Conservation (phyloP, 2,329 filamentous ascomycete species). For the Ascochyta koolunga region DNA sequence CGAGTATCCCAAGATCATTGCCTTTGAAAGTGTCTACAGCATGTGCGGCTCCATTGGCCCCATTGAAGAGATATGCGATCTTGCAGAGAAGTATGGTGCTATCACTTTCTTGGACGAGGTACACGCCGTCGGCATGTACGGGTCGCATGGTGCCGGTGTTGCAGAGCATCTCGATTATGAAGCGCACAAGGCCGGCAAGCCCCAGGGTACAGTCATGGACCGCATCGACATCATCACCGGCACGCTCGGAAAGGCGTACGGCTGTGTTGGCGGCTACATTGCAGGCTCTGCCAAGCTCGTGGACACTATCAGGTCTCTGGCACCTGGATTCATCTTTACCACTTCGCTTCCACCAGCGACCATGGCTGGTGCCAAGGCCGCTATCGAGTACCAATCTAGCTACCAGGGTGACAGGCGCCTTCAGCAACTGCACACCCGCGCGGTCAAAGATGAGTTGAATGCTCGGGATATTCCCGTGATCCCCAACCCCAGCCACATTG, state of each 20-base stretch:
- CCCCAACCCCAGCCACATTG: conserved; percentile 95
- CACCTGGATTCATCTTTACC: conserved; percentile 98
- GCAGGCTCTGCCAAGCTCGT: conserved; percentile 86
- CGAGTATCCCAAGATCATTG: conserved; percentile 93
- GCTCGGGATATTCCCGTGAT: conserved; percentile 91
- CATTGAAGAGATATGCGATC: conserved; percentile 92
- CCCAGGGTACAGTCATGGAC: conserved; percentile 87
- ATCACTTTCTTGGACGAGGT: conserved; percentile 98
- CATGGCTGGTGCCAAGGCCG: conserved; percentile 90
- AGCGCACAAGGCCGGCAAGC: conserved; percentile 75
- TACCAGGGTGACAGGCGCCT: conserved; percentile 86
- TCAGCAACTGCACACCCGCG: conserved; percentile 94
- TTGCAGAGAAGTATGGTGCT: conserved; percentile 96
- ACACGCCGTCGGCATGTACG: conserved; percentile 99
- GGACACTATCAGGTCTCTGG: conserved; percentile 90
- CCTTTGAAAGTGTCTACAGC: conserved; percentile 98
- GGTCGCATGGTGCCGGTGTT: conserved; percentile 91
- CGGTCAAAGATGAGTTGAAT: conserved; percentile 83
- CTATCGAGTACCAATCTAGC: conserved; percentile 91
- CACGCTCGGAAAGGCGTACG: conserved; percentile 96
- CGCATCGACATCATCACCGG: conserved; percentile 97
- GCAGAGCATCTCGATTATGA: conserved; percentile 97
- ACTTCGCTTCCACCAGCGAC: conserved; percentile 94
- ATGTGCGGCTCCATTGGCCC: conserved; percentile 98
- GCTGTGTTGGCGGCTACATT: conserved; percentile 97